A percentile compares a stretch with the other conserved stretches of the same genome.
Evolutionary conservation across 1,284 basidiomycete genomes (phyloP).

Genomic region (Malassezia obtusa): DNA sequence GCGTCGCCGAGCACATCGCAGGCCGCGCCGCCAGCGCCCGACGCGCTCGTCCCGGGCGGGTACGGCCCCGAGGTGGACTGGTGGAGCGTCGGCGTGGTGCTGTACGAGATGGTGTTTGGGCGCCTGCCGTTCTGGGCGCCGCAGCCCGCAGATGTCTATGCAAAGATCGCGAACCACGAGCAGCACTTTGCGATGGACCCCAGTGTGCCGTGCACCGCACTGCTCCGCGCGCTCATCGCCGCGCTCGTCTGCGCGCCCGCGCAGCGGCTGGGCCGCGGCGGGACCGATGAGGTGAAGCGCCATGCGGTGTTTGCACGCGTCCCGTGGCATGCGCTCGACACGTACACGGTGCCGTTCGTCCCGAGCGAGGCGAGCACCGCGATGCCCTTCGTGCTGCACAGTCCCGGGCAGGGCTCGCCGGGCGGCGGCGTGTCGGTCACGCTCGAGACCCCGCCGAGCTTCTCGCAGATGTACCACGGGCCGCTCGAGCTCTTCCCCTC

Average conservation of each 20-base stretch:
- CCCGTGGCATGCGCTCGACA: constrained; percentile 32
- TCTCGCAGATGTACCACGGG: constrained; percentile 35
- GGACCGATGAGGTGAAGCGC: constrained; percentile 25
- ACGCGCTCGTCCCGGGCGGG: constrained; percentile 22
- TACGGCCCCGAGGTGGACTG: constrained; percentile 46
- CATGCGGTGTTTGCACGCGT: constrained; percentile 28
- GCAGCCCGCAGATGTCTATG: constrained; percentile 35
- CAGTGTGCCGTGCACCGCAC: constrained; percentile 17
- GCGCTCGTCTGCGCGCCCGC: constrained; percentile 21
- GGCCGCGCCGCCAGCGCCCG: constrained; percentile 1
- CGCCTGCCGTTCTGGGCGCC: constrained; percentile 40
- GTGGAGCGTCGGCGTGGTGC: constrained; percentile 45
- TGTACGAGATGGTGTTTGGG: constrained; percentile 45
- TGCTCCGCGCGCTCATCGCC: constrained; percentile 22
- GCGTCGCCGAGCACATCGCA: background rate
- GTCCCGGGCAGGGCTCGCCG: constrained; percentile 5
- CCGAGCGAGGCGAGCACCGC: constrained; percentile 19
- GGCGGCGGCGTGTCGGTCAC: constrained; percentile 15
- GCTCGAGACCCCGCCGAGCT: constrained; percentile 29
- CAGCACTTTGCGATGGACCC: constrained; percentile 21
- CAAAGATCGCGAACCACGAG: constrained; percentile 37
- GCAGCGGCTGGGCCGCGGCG: constrained; percentile 25
- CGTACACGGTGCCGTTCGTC: constrained; percentile 28
- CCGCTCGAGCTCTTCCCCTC: constrained; percentile 37
- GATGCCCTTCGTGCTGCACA: constrained; percentile 13